Evolutionary conservation across 1,284 basidiomycete genomes (phyloP), one percentile per base, ranked within the genome.

Genomic region (Tilletia indica): DNA sequence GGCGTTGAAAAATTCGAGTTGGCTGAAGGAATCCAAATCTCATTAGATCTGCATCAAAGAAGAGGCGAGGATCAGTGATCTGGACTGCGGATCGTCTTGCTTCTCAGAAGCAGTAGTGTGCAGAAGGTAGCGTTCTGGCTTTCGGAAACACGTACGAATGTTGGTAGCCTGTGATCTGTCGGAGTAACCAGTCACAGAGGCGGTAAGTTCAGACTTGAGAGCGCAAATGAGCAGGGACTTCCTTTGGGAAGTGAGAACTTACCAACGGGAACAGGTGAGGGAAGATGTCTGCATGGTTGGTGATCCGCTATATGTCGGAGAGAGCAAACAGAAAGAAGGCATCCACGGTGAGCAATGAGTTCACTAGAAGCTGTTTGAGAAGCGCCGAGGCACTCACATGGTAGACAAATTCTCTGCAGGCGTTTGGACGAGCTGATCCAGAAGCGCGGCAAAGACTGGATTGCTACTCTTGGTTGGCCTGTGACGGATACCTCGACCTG

Each of bases 401-500:
- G 34, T 64, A 19, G 4, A 39, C 19, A 39, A 64, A 64, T 64
- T 64, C 36, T 64, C 36, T 38, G 61, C 31, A 6, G 36, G 34
- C 9, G 16, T 42, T 9, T 25, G 36, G 36, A 39, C 34, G 14
- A 64, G 34, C 4, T 34, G 16, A 34, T 64, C 61, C 14, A 64
- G 31, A 4, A 64, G 61, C 34, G 19, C 36, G 12, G 61, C 61
- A 64, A 64, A 64, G 61, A 64, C 61, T 4, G 61, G 61, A 34
- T 64, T 64, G 4, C 61, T 38, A 38, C 34, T n/a, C 61, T 34
- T n/a, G 36, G 9, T 8, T 25, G 61, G 6, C 25, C 61, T 38
- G 61, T 64, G 6, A 34, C 36, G 61, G 36, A 39, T 3, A 64
- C 36, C 61, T 64, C 61, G 61, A 64, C 34, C 6, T 25, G 36